A percentile compares a stretch with the other conserved stretches of the same genome.
Evolutionary conservation across 306 rosid genomes (phyloP).

Genomic region (peach (Prunus persica)): DNA sequence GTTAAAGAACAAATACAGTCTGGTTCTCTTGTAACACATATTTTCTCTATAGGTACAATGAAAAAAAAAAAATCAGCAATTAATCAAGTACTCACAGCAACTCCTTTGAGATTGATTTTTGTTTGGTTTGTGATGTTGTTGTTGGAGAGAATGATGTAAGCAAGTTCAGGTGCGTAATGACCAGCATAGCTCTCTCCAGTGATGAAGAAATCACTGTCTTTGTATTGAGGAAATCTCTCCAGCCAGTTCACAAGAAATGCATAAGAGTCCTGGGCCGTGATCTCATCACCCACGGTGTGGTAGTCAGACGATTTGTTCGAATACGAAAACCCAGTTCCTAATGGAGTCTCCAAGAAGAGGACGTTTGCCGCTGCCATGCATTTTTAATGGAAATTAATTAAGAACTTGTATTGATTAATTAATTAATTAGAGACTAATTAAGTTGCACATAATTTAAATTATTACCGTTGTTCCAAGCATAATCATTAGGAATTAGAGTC

Average conservation of each 20-base stretch:
- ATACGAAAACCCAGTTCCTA: slow-evolving; percentile 66
- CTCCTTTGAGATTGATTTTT: slow-evolving; percentile 51
- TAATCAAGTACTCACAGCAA: slow-evolving; percentile 45
- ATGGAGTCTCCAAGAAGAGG: slow-evolving; percentile 64
- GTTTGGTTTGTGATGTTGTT: slow-evolving; percentile 35
- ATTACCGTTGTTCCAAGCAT: slow-evolving; percentile 54
- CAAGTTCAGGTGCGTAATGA: slow-evolving; percentile 62
- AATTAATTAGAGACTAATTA: too few species aligned
- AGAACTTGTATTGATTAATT: too few species aligned
- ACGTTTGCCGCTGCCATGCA: slow-evolving; percentile 63
- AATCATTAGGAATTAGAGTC: slow-evolving; percentile 37
- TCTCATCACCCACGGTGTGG: slow-evolving; percentile 41
- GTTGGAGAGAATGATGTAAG: slow-evolving; percentile 36
- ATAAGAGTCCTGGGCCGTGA: slow-evolving; percentile 53
- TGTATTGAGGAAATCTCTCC: slow-evolving; percentile 57
- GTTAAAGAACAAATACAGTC: too few species aligned
- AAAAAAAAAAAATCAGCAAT: too few species aligned
- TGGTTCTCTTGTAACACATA: too few species aligned
- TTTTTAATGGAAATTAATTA: background rate
- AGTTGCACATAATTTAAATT: background rate
- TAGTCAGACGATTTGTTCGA: slow-evolving; percentile 45
- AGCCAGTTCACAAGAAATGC: slow-evolving; percentile 60
- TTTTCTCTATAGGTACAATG: too few species aligned
- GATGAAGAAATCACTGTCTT: slow-evolving; percentile 47
- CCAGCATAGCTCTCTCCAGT: slow-evolving; percentile 72